Percentiles rank a stretch among this genome's conserved stretches.
Evolutionary conservation across 2,329 filamentous ascomycete genomes (phyloP).

Genomic region (Penicillium sp.): DNA sequence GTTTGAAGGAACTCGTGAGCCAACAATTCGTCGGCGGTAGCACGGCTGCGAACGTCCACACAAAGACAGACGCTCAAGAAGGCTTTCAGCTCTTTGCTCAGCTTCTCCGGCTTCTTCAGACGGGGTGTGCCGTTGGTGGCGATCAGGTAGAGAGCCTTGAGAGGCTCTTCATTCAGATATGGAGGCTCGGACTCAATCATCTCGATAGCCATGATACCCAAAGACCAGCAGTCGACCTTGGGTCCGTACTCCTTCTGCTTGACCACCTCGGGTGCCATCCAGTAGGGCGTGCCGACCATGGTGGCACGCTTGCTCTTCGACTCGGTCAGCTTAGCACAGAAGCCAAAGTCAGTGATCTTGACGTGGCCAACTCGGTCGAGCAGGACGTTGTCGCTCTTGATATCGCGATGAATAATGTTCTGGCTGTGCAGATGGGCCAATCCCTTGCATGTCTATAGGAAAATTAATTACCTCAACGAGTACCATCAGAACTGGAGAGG

Average conservation of each 20-base stretch:
- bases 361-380: conserved; percentile 93
- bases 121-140: conserved; percentile 96
- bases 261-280: conserved; percentile 99
- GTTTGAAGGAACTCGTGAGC: conserved; percentile 93
- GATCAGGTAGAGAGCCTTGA: conserved; percentile 96
- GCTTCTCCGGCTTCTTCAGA: conserved; percentile 96
- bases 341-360: conserved; percentile 99
- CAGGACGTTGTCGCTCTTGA: conserved; percentile 98
- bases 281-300: conserved; percentile 99
- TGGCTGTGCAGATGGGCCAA: conserved; percentile 92
- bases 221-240: conserved; percentile 98
- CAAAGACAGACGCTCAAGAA: conserved; percentile 96
- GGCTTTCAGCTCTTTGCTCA: conserved; percentile 96
- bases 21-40: conserved; percentile 85
- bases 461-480: neutral
- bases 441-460: conserved; percentile 83
- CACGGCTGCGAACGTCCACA: conserved; percentile 92
- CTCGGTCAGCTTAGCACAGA: conserved; percentile 97
- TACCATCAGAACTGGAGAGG: neutral
- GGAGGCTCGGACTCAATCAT: conserved; percentile 99
- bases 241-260: conserved; percentile 99
- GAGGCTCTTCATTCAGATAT: conserved; percentile 95
- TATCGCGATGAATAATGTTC: conserved; percentile 98
- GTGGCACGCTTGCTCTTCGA: conserved; percentile 96
- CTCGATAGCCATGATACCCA: conserved; percentile 99